Conservation (phyloP, 768 basidiomycete species). For the Termitomyces sp. region DNA sequence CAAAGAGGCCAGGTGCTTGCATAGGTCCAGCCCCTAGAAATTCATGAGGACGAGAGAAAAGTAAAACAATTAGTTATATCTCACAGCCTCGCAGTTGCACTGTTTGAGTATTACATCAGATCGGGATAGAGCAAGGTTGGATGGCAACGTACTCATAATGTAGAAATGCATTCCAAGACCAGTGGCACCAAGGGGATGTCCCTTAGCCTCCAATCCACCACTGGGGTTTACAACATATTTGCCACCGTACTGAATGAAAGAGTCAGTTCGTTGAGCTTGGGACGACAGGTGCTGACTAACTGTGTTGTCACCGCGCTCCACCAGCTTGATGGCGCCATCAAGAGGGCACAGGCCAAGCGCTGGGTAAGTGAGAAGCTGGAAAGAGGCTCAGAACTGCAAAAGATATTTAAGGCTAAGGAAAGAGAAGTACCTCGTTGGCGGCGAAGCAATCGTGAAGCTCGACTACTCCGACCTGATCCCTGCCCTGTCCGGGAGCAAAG, state of each 20-base stretch:
- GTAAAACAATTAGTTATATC: constrained; percentile 9
- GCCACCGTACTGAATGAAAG: constrained; percentile 61
- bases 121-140: neutral
- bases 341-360: constrained; percentile 69
- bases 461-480: constrained; percentile 77
- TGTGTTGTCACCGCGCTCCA: constrained; percentile 77
- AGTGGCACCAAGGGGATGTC: constrained; percentile 81
- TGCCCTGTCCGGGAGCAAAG: constrained; percentile 55
- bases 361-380: constrained; percentile 75
- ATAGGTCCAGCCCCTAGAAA: constrained; percentile 75
- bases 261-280: neutral
- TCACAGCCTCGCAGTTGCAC: constrained; percentile 76
- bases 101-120: constrained; percentile 21
- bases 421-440: constrained; percentile 59
- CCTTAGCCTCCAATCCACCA: constrained; percentile 86
- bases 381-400: neutral
- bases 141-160: constrained; percentile 56
- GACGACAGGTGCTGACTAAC: constrained; percentile 36
- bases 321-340: constrained; percentile 70
- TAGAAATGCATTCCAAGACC: constrained; percentile 88
- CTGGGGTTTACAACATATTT: constrained; percentile 84
- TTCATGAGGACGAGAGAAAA: neutral
- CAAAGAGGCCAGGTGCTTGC: constrained; percentile 73
- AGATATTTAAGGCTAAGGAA: neutral
- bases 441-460: constrained; percentile 89